Conservation (phyloP, 257 asterid species). For the Echium plantagineum region DNA sequence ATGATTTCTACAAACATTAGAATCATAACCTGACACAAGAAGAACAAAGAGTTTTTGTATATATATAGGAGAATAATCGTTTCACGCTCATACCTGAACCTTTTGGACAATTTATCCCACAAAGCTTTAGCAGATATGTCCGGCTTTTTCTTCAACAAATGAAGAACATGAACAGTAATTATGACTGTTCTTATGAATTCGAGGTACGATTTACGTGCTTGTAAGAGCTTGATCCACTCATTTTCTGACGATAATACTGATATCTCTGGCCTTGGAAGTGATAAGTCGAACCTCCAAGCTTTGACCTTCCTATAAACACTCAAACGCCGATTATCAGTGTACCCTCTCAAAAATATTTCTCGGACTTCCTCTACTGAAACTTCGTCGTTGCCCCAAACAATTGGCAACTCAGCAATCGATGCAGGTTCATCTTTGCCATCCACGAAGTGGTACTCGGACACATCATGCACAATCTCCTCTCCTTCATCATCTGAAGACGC, state of each 20-base stretch:
- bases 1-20: conserved; percentile 10
- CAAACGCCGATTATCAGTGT: conserved; percentile 55
- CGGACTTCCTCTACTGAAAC: conserved; percentile 15
- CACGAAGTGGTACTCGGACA: conserved; percentile 46
- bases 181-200: conserved; percentile 36
- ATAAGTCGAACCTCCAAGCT: conserved; percentile 68
- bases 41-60: not conserved
- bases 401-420: conserved; percentile 47
- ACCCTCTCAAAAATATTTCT: conserved; percentile 44
- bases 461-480: conserved; percentile 27
- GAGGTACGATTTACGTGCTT: conserved; percentile 51
- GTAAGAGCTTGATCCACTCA: conserved; percentile 69
- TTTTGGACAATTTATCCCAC: conserved; percentile 60
- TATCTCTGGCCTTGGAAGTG: conserved; percentile 43
- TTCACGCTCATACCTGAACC: conserved; percentile 46
- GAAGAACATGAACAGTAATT: conserved; percentile 51
- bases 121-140: conserved; percentile 45
- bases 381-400: conserved; percentile 35
- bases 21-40: conserved; percentile 2
- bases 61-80: conserved; percentile 1
- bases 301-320: conserved; percentile 48
- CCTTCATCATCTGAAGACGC: conserved; percentile 72
- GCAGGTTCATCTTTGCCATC: conserved; percentile 29
- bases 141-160: conserved; percentile 47
- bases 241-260: conserved; percentile 51